These are phyloP conservation scores for Zygosaccharomyces pseudorouxii DNA, from an alignment of 805 yeast genomes.

Conservation along the genomic window DNA sequence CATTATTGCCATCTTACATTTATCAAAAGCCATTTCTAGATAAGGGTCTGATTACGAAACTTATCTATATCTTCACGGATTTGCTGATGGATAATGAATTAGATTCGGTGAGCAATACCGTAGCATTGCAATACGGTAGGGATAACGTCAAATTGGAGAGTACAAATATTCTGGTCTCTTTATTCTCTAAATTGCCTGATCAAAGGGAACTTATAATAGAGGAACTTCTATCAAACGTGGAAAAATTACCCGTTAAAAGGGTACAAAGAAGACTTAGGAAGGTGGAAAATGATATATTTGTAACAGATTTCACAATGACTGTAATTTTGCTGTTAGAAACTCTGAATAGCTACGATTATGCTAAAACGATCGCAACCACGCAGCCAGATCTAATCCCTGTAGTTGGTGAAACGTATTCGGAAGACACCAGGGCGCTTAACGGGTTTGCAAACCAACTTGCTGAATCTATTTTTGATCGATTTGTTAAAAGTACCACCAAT, in stretches of 20 bases:
- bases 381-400: not conserved
- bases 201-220: constrained; percentile 59
- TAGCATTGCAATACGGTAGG: constrained; percentile 18
- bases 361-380: not conserved
- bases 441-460: constrained; percentile 24
- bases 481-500: constrained; percentile 28
- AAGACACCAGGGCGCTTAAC: constrained; percentile 3
- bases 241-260: constrained; percentile 46
- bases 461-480: constrained; percentile 20
- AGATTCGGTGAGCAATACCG: constrained; percentile 8
- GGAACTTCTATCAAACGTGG: constrained; percentile 53
- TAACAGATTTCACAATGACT: constrained; percentile 30
- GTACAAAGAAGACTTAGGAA: constrained; percentile 24
- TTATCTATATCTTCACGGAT: constrained; percentile 47
- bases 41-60: constrained; percentile 51
- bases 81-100: constrained; percentile 21
- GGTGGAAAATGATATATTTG: constrained; percentile 14
- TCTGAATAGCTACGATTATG: constrained; percentile 17
- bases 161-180: constrained; percentile 30
- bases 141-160: constrained; percentile 21
- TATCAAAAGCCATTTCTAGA: constrained; percentile 33
- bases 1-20: constrained; percentile 25
- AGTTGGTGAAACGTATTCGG: constrained; percentile 2
- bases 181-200: constrained; percentile 41
- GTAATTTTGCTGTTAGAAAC: constrained; percentile 26